phyloP scores from a whole-genome alignment of 352 stramenopile genomes.

The Globisporangium lucens region DNA sequence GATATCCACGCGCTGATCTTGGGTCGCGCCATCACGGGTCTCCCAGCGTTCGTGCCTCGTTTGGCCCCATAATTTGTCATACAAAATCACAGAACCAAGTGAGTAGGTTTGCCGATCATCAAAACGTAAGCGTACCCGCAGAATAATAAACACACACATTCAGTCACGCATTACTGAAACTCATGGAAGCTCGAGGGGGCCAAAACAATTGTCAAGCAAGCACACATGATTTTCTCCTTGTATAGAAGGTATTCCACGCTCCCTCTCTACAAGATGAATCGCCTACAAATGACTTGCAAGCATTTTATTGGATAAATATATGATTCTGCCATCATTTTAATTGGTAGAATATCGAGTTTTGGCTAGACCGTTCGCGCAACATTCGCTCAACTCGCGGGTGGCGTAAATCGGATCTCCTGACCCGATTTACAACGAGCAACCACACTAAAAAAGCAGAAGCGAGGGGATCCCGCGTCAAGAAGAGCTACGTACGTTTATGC shows the following conservation, averaged over 20 bases:
- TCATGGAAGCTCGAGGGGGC: neutral
- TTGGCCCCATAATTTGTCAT: conserved; percentile 45
- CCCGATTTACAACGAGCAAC: conserved; percentile 10
- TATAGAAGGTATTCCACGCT: neutral
- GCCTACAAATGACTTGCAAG: too few relatives aligned
- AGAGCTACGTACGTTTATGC: conserved; percentile 7
- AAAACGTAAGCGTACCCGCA: neutral
- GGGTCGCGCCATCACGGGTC: conserved; percentile 94
- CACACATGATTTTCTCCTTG: neutral
- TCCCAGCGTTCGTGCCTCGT: conserved; percentile 92
- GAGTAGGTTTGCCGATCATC: neutral
- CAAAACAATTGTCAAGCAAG: neutral
- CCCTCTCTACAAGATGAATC: neutral
- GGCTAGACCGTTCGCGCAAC: conserved; percentile 7
- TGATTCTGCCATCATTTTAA: too few relatives aligned
- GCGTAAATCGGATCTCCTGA: conserved; percentile 5
- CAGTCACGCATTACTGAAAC: neutral
- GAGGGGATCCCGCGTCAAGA: neutral
- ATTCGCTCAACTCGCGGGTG: neutral
- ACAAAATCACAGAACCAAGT: neutral
- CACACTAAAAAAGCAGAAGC: conserved; percentile 3
- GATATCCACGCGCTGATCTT: conserved; percentile 99
- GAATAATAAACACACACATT: neutral
- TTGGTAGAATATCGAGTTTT: too few relatives aligned
- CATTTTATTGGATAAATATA: too few relatives aligned